Percentiles rank a stretch among this genome's conserved stretches.
Conservation (phyloP, 140 eudicot species). For the Oenanthe javanica region DNA sequence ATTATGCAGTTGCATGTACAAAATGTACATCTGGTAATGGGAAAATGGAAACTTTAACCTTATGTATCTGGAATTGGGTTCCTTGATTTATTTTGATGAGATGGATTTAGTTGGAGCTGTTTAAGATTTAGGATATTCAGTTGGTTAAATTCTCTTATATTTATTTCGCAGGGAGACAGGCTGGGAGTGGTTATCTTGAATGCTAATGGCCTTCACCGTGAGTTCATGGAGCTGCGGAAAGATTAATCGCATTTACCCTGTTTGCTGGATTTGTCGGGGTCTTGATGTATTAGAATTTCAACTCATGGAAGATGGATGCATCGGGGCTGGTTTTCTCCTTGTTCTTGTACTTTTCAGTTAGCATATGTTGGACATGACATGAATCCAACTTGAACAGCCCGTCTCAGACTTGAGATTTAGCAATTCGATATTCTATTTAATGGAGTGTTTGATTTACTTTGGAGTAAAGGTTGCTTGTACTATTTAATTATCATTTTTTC, state of each 20-base stretch:
- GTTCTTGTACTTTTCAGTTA: neutral
- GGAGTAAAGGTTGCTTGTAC: neutral
- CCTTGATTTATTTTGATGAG: too few relatives aligned
- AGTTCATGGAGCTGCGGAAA: conserved; percentile 75
- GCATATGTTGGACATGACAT: neutral
- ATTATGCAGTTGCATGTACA: too few relatives aligned
- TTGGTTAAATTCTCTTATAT: neutral
- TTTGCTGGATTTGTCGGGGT: neutral
- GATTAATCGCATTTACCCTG: conserved; percentile 31
- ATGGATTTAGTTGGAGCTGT: neutral
- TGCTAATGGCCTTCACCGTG: conserved; percentile 60
- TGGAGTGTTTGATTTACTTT: neutral
- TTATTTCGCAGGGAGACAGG: conserved; percentile 72
- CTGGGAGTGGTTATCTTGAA: conserved; percentile 74
- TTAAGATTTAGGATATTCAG: neutral
- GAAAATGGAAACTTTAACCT: too few relatives aligned
- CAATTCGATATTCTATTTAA: neutral
- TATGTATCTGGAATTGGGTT: too few relatives aligned
- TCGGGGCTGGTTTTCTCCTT: neutral
- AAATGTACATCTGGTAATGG: too few relatives aligned
- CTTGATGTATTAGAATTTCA: neutral
- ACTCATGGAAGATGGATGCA: neutral
- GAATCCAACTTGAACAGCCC: neutral
- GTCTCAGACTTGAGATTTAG: neutral
- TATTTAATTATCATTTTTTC: too few relatives aligned